Evolutionary conservation across 2,329 filamentous ascomycete species (phyloP), one percentile per base, ranked within the genome.

Genomic region (Bertia moriformis): DNA sequence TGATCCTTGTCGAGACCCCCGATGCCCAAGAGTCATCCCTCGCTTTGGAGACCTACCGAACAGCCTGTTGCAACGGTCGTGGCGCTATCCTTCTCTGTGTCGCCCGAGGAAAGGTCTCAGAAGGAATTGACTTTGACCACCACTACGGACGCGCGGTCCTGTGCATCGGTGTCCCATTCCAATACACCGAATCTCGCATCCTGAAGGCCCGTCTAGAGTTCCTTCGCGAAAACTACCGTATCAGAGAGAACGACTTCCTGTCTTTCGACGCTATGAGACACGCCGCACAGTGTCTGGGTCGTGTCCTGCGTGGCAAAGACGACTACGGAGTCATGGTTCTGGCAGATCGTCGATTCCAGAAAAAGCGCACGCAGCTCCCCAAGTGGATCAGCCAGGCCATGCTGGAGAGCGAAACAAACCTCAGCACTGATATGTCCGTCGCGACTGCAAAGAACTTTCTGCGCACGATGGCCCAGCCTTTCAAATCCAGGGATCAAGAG

Each of bases 291-390:
- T 98, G 91, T 52, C 67, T 98, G 2, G 93, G 91, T 13, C 88
- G 91, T 54, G 91, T 98, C 33, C 66, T 98, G 44, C 73, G 91
- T 50, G 91, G 91, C 18, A 98, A 98, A 58, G 93, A 98, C 54
- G 91, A 98, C 59, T 98, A 98, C 58, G 91, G 91, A n/a, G 85
- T 98, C 65, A 98, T 98, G 91, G 89, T 98, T 3, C 69, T 98
- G 19, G 91, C 93, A 2, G 91, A 98, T 57, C 79, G 85, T 32
- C 77, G 91, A 14, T 98, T 95, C 58, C 80, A 86, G 55, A 93
- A 91, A 63, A 96, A 96, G 62, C 71, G 87, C 27, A 69, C 60
- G 3, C 93, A 98, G 60, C 67, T 98, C 19, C 91, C 91, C 10
- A 94, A 94, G 55, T 98, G 91, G 91, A 98, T 98, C 52, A 83